Evolutionary conservation across 2,329 filamentous ascomycete species (phyloP), one percentile per base, ranked within the genome.

Genomic region (Penicillium sp.): DNA sequence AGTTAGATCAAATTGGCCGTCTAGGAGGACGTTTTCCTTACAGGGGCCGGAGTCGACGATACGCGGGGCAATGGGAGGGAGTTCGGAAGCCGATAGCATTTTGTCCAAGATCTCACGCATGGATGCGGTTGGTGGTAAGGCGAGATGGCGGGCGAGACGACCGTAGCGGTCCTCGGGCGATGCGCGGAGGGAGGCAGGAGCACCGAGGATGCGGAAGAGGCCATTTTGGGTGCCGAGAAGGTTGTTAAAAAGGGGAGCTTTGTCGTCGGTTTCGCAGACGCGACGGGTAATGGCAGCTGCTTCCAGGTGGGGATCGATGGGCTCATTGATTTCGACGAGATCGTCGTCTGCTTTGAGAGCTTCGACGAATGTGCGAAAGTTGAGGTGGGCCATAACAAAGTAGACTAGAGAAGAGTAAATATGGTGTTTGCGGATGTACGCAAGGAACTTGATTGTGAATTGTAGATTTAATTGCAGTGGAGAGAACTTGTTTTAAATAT

Each of bases 241-340:
- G 21, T 81, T 82, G 63, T 80, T 78, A 69, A 82, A 80, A 0
- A 82, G 69, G 0, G 79, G 78, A 1, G 79, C 79, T 43, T 77
- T 78, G 49, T 71, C 73, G 36, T 78, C 59, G 0, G 65, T 73
- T 52, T 82, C 79, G 52, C 70, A 75, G 7, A 75, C 77, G 12
- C 62, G 65, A 3, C 79, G 69, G 3, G 75, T 76, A 46, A 81
- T 80, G 10, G 79, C 80, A 3, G 65, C 75, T 0, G 68, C 73
- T 58, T 81, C 76, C 27, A 80, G 69, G 43, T 80, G 54, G 3
- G 77, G 73, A 47, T 80, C 75, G 12, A 76, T 59, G 1, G 53
- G 50, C 5, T 44, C 42, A 49, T 77, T 66, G 53, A 80, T 79
- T 43, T 80, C 77, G 9, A 71, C 68, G 0, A 80, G 60, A 58